Evolutionary conservation across 495 filamentous ascomycete species (phyloP), one percentile per base, ranked within the genome.

Genomic region (Neurospora pannonica): DNA sequence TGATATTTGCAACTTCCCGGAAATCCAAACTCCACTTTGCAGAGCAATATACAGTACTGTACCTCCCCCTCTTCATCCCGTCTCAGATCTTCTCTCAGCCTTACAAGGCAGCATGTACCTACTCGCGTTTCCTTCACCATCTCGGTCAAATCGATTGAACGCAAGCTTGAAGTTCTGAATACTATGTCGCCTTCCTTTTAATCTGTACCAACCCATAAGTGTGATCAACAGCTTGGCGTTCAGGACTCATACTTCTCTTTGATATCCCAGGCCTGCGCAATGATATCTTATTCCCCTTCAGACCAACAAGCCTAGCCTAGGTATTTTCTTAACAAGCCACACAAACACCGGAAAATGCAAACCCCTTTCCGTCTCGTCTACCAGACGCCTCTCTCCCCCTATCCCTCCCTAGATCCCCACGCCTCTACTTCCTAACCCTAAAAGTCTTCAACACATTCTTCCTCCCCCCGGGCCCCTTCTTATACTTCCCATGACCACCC

Each of bases 371-470:
- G 38, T 48, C 28, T 34, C 1, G 6, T 62, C 54, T 4, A 67
- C 54, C 54, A 34, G 54, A 67, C 54, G 54, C 48, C 48, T 13
- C 13, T 17, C 15, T 4, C 0, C 0, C 39, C 15, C 39, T 17
- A 5, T 1, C 5, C 5, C 15, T 17, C 2, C 15, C 5, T 19
- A 3, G n/a, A n/a, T n/a, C 3, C 2, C 34, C 34, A 3, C 85
- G 82, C 72, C 81, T 71, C 76, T 86, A 85, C 69, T 82, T 79
- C 72, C 85, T 78, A 1, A 86, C 88, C 81, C 93, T 97, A 82
- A 97, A 97, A 11, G 92, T 92, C 86, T 95, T 97, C 82, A 99
- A 84, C 46, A 95, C 94, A 87, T 99, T 93, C 72, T 85, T 83
- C 79, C 89, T 93, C 74, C 89, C 84, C n/a, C 17, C 72, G 82